Percentiles rank a stretch among this genome's conserved stretches.
phyloP scores from a whole-genome alignment of 2,329 filamentous ascomycete species.

The Cercospora citrullina region DNA sequence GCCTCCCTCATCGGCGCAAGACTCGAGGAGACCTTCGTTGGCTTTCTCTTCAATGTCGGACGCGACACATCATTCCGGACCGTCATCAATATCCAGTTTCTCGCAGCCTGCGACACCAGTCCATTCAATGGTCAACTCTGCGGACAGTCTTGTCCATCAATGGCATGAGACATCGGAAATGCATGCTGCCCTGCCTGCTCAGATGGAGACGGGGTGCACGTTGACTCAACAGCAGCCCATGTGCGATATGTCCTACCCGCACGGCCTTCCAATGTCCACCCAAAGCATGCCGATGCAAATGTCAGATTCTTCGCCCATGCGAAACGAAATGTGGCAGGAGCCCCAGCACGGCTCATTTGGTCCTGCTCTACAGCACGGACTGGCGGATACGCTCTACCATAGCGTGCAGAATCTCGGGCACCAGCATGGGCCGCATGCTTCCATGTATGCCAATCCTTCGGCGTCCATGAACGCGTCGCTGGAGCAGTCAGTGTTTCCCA shows the following conservation, averaged over 20 bases:
- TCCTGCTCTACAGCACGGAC: conserved; percentile 5
- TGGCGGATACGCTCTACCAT: conserved; percentile 17
- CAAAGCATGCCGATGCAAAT: conserved; percentile 5
- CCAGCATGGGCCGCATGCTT: conserved; percentile 1
- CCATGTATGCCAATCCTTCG: conserved; percentile 20
- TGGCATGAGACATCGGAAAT: conserved; percentile 25
- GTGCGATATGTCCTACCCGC: conserved; percentile 13
- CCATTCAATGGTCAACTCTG: conserved; percentile 18
- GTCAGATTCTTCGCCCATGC: conserved; percentile 10
- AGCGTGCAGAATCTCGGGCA: conserved; percentile 17
- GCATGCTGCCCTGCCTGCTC: conserved; percentile 9
- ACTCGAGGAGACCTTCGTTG: conserved; percentile 34
- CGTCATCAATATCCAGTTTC: conserved; percentile 25
- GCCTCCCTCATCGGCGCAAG: conserved; percentile 33
- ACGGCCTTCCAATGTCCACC: background rate
- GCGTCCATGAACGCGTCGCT: conserved; percentile 11
- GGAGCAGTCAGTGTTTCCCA: conserved; percentile 20
- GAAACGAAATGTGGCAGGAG: conserved; percentile 7
- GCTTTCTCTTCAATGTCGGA: conserved; percentile 29
- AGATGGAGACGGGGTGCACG: conserved; percentile 16
- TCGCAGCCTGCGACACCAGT: conserved; percentile 33
- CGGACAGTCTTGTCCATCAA: conserved; percentile 16
- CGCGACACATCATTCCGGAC: conserved; percentile 24
- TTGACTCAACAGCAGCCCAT: conserved; percentile 15
- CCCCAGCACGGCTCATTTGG: background rate